phyloP scores from a whole-genome alignment of 75 land plant species.

The Gnetum montanum region DNA sequence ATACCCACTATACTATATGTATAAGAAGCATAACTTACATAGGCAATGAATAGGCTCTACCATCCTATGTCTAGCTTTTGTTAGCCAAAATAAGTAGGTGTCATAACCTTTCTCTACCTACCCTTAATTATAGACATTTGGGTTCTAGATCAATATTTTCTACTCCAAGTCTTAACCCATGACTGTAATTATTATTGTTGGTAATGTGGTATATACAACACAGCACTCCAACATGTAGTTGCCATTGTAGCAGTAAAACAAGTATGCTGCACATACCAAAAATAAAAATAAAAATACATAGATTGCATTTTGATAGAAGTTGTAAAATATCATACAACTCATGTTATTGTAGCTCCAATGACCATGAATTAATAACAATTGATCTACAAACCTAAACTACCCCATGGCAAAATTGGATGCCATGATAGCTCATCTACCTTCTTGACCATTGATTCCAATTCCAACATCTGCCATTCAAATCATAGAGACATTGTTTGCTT shows the following conservation, averaged over 20 bases:
- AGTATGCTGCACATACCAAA: too few relatives aligned
- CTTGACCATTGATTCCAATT: slow-evolving; percentile 93
- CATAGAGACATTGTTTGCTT: slow-evolving; percentile 99
- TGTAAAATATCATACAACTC: slow-evolving; percentile 59
- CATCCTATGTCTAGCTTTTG: slow-evolving; percentile 31
- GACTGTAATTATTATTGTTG: slow-evolving; percentile 27
- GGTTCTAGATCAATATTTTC: slow-evolving; percentile 14
- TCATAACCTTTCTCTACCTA: slow-evolving; percentile 26
- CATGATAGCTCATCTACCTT: slow-evolving; percentile 98
- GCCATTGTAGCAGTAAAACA: slow-evolving; percentile 64
- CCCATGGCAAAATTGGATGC: slow-evolving; percentile 97
- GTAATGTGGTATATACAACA: slow-evolving; percentile 33
- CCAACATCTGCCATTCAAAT: slow-evolving; percentile 98
- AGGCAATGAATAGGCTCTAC: slow-evolving; percentile 32
- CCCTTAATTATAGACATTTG: slow-evolving; percentile 21
- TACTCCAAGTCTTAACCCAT: slow-evolving; percentile 20
- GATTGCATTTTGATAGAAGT: slow-evolving; percentile 63
- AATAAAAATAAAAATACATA: too few relatives aligned
- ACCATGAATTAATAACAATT: slow-evolving; percentile 86
- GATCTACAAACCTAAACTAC: slow-evolving; percentile 80
- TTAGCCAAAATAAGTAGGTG: slow-evolving; percentile 20
- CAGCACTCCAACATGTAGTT: slow-evolving; percentile 27
- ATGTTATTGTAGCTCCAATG: slow-evolving; percentile 75
- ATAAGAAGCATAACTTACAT: slow-evolving; percentile 19
- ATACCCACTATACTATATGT: slow-evolving; percentile 15